phyloP scores from a whole-genome alignment of 257 asterid genomes.

The Ophiorrhiza pumila region DNA sequence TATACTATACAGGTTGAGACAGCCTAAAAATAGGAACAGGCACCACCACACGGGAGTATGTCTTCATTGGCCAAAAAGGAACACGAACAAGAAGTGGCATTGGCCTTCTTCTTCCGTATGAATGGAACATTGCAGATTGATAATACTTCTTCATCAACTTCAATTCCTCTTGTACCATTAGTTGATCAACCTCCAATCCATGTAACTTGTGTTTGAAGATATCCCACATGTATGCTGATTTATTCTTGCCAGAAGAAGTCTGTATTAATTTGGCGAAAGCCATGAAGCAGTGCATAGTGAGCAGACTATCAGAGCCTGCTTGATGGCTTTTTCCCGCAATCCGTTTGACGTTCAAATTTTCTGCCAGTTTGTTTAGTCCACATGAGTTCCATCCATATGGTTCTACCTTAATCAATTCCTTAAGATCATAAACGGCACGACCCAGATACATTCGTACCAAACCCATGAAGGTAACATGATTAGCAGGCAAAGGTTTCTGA shows the following conservation, averaged over 20 bases:
- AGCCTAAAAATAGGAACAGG: no score
- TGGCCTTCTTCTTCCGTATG: no score
- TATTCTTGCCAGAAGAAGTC: no score
- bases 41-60: no score
- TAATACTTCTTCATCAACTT: not conserved
- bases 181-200: not conserved
- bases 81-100: no score
- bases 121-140: no score
- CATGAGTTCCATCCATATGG: slow-evolving; percentile 13
- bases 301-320: slow-evolving; percentile 27
- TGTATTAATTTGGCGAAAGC: not conserved
- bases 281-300: slow-evolving; percentile 9
- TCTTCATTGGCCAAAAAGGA: no score
- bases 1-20: no score
- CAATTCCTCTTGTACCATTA: not conserved
- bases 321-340: slow-evolving; percentile 30
- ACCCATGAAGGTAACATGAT: not conserved
- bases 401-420: slow-evolving; percentile 5
- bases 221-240: no score
- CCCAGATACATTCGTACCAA: slow-evolving; percentile 20
- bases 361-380: slow-evolving; percentile 26
- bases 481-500: slow-evolving; percentile 4
- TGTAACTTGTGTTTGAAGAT: slow-evolving; percentile 4
- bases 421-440: slow-evolving; percentile 19
- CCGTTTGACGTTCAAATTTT: slow-evolving; percentile 15